A percentile compares a stretch with the other conserved stretches of the same genome.
phyloP scores from a whole-genome alignment of 805 yeast species.

The Soucietia sequanensis region DNA sequence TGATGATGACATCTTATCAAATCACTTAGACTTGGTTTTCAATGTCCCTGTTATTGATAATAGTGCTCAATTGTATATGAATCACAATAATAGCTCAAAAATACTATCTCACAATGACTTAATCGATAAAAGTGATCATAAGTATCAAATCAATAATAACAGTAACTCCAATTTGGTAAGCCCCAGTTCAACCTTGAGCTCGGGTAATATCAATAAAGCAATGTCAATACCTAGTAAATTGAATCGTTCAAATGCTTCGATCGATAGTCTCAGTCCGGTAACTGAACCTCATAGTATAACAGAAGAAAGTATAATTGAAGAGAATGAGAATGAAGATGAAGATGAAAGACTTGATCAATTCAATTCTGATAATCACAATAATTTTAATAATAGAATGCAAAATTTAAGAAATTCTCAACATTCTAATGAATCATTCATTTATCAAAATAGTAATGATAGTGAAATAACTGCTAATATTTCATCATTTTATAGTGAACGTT shows the following conservation, averaged over 20 bases:
- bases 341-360: too few species aligned
- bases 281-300: conserved; percentile 5
- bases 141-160: conserved; percentile 17
- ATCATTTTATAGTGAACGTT: conserved; percentile 33
- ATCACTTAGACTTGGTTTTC: conserved; percentile 40
- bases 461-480: conserved; percentile 38
- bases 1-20: conserved; percentile 38
- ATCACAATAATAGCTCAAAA: conserved; percentile 12
- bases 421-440: conserved; percentile 1
- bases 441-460: conserved; percentile 23
- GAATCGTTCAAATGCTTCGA: conserved; percentile 6
- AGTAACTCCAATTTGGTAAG: conserved; percentile 18
- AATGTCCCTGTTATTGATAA: conserved; percentile 43
- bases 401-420: background rate
- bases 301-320: conserved; percentile 17
- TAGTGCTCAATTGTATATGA: conserved; percentile 31
- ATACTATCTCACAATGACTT: conserved; percentile 25
- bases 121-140: conserved; percentile 22
- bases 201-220: conserved; percentile 14
- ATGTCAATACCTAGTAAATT: conserved; percentile 31
- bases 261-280: conserved; percentile 1
- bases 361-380: conserved; percentile 2
- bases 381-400: background rate
- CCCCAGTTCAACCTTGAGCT: conserved; percentile 6
- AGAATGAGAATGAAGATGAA: conserved; percentile 12